Percentiles rank a stretch among this genome's conserved stretches.
Evolutionary conservation across 2,329 filamentous ascomycete genomes (phyloP).

Genomic region (Dothistroma pini): DNA sequence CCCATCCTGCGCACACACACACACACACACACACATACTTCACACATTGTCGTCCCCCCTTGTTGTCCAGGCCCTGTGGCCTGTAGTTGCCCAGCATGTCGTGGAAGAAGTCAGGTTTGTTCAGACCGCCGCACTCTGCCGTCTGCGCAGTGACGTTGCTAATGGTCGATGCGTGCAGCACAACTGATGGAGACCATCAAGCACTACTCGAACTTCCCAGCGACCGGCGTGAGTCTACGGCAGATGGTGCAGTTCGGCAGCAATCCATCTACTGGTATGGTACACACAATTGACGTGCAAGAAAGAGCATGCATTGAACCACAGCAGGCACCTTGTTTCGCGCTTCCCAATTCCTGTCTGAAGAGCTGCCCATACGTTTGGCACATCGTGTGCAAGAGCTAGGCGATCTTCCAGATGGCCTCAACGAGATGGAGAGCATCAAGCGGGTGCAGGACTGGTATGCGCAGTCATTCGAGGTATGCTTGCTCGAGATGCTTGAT

Average conservation of each 20-base stretch:
- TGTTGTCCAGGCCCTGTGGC: constrained; percentile 14
- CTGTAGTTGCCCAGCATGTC: constrained; percentile 28
- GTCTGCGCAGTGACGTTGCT: constrained; percentile 15
- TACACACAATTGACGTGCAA: neutral
- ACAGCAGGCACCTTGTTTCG: constrained; percentile 82
- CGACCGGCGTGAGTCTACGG: constrained; percentile 89
- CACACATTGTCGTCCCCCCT: constrained; percentile 17
- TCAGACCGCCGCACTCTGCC: neutral
- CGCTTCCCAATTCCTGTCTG: constrained; percentile 95
- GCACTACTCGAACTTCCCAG: constrained; percentile 71
- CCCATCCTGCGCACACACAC: neutral
- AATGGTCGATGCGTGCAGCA: constrained; percentile 16
- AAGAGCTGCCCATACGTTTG: constrained; percentile 94
- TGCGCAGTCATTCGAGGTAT: constrained; percentile 96
- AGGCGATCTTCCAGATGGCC: constrained; percentile 83
- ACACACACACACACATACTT: neutral
- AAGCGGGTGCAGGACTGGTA: constrained; percentile 97
- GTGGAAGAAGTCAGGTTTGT: constrained; percentile 32
- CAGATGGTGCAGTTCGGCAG: constrained; percentile 99
- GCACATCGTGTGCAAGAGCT: constrained; percentile 96
- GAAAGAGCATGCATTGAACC: constrained; percentile 7
- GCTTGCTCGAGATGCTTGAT: constrained; percentile 26
- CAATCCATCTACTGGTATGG: constrained; percentile 78
- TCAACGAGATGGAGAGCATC: constrained; percentile 98
- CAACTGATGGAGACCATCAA: constrained; percentile 33